Evolutionary conservation across 495 filamentous ascomycete genomes (phyloP), one percentile per base, ranked within the genome.

Genomic region (Bryoglossum gracile): DNA sequence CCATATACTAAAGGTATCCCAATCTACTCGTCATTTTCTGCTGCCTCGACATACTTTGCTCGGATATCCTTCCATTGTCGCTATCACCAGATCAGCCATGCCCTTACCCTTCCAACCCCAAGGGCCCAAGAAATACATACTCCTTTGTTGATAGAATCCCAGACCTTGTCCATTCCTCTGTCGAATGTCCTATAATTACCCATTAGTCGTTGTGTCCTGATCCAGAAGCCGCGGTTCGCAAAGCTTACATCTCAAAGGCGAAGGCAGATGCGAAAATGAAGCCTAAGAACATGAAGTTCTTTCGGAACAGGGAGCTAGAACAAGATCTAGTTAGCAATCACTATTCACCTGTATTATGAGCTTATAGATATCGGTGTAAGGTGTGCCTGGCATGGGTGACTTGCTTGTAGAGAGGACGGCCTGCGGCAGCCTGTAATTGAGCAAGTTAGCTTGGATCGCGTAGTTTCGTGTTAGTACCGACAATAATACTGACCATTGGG

Each of bases 1-100:
- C 25, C 24, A 8, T 10, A 17, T 25, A 10, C 18, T 21, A 24
- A 11, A 5, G 5, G 21, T 18, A 17, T 35, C 18, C n/a, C 14
- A 24, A 3, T 48, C 43, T 55, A 50, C 38, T 63, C 58, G 21
- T 63, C 59, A 43, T 88, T 83, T 58, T 77, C 73, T 23, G 16
- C 53, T 6, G 6, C 23, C 61, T 83, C 64, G 56, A 89, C 67
- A 66, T 96, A 99, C 62, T 77, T 82, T 63, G 80, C 68, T 65
- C 92, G 89, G 72, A 99, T 96, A 67, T 97, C 92, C 77, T 97
- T 97, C 94, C 94, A 99, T 91, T 97, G 94, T 57, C 92, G 88
- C 87, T 97, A 62, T 64, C 49, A 41, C 38, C 38, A 48, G 46
- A 52, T 47, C n/a, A 43, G 17, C 17, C 35, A 43, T 23, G 22